Evolutionary conservation across 768 basidiomycete genomes (phyloP).

Genomic region (Auricularia sp.): DNA sequence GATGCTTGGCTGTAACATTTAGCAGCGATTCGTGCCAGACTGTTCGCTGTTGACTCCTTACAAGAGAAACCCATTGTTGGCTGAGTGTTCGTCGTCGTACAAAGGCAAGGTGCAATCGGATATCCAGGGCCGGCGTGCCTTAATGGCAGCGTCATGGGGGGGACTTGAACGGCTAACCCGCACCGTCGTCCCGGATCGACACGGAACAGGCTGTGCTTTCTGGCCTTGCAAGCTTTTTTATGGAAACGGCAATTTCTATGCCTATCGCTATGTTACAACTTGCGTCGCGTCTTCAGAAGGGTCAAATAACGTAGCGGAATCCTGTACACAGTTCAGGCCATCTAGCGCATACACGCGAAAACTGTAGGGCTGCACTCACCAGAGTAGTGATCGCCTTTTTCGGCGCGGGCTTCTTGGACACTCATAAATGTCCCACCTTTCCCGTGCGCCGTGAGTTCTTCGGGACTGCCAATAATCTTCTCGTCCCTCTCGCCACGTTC

Average conservation of each 20-base stretch:
- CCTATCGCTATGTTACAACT: no score
- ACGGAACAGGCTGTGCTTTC: no score
- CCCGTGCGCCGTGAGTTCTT: neutral
- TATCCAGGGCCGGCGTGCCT: no score
- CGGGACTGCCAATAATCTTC: constrained; percentile 39
- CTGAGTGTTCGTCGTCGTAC: neutral
- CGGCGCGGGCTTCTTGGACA: neutral
- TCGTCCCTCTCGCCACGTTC: constrained; percentile 63
- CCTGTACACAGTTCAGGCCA: neutral
- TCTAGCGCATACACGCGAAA: no score
- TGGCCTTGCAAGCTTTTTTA: no score
- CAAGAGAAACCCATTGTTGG: neutral
- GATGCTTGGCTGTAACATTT: constrained; percentile 47
- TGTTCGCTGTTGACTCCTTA: neutral
- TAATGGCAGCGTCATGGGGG: no score
- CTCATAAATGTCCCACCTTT: neutral
- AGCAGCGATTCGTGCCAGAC: neutral
- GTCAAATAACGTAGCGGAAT: neutral
- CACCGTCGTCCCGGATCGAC: no score
- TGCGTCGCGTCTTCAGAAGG: no score
- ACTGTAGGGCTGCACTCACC: neutral
- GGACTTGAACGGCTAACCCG: no score
- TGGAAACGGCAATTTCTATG: no score
- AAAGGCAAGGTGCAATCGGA: neutral
- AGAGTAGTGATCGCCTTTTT: neutral